Conservation (phyloP, 768 basidiomycete genomes). For the Mycena vitilis region DNA sequence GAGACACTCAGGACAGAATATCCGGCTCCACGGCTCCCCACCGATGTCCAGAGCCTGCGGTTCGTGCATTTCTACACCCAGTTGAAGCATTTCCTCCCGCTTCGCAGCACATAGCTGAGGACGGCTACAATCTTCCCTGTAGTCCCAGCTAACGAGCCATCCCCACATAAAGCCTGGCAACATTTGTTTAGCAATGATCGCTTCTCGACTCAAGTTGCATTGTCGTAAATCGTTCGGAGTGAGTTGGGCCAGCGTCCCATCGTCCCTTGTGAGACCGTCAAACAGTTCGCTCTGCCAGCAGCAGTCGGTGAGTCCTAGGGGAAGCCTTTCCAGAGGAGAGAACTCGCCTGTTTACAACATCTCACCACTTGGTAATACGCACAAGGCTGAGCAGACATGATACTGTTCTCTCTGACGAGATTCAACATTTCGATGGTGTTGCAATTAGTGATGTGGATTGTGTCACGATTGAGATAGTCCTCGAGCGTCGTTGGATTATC, state of each 20-base stretch:
- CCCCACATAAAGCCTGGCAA: not conserved
- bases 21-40: too few relatives aligned
- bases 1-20: too few relatives aligned
- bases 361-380: not conserved
- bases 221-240: not conserved
- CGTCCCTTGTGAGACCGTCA: not conserved
- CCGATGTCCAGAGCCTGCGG: too few relatives aligned
- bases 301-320: not conserved
- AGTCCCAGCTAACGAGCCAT: not conserved
- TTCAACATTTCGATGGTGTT: not conserved
- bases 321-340: too few relatives aligned
- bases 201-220: not conserved
- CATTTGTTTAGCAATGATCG: not conserved
- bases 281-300: not conserved
- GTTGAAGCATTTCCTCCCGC: not conserved
- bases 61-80: too few relatives aligned
- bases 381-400: not conserved
- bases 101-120: too few relatives aligned
- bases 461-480: too few relatives aligned
- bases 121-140: not conserved
- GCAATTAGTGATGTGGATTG: not conserved
- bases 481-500: not conserved
- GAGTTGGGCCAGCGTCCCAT: not conserved
- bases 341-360: not conserved
- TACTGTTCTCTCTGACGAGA: not conserved